These are phyloP conservation scores for Termitomyces sp. DNA, from an alignment of 768 basidiomycete genomes.

Conservation along the genomic window DNA sequence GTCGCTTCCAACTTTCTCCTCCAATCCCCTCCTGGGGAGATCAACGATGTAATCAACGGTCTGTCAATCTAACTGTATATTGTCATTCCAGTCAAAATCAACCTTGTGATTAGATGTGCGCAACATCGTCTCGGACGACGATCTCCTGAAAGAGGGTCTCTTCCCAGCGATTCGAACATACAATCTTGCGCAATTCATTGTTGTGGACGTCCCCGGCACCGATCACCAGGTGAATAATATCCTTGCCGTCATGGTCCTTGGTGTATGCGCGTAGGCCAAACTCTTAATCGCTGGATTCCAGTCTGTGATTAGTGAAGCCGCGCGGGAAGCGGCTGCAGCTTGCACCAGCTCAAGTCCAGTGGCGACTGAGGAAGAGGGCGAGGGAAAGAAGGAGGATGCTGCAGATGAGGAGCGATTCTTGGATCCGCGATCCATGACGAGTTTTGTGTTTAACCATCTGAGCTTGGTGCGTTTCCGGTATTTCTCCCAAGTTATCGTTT, in stretches of 20 bases:
- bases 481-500: not conserved
- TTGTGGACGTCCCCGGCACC: conserved; percentile 75
- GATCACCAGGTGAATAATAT: conserved; percentile 61
- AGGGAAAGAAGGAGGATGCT: conserved; percentile 18
- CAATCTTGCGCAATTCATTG: conserved; percentile 83
- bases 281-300: conserved; percentile 22
- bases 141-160: conserved; percentile 71
- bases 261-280: not conserved
- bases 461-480: conserved; percentile 53
- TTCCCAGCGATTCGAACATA: conserved; percentile 77
- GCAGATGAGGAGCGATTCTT: conserved; percentile 66
- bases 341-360: not conserved
- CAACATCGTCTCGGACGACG: conserved; percentile 83
- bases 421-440: conserved; percentile 75
- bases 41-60: conserved; percentile 95
- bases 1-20: conserved; percentile 75
- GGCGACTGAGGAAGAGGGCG: not conserved
- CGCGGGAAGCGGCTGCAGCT: conserved; percentile 35
- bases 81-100: not conserved
- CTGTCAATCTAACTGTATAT: conserved; percentile 13
- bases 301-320: conserved; percentile 80
- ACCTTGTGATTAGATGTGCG: conserved; percentile 64
- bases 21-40: conserved; percentile 93
- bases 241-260: not conserved
- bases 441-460: conserved; percentile 83